These are phyloP conservation scores for Rhizopogon rudus DNA, from an alignment of 768 basidiomycete species.

Conservation along the genomic window DNA sequence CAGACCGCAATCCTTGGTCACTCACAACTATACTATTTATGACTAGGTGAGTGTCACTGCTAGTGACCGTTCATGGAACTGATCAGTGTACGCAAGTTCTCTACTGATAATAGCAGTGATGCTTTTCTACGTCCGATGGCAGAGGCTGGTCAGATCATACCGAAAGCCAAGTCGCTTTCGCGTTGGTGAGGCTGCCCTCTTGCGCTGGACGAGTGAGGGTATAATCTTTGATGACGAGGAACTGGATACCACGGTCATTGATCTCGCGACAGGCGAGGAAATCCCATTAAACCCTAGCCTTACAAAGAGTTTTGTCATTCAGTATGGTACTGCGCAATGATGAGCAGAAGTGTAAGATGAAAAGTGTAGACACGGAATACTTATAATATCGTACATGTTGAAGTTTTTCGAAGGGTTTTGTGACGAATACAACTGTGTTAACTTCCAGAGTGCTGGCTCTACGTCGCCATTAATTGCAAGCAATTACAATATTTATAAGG, in stretches of 20 bases:
- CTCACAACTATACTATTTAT: not conserved
- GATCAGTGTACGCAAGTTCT: not conserved
- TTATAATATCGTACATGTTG: too few relatives aligned
- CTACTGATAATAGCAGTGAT: not conserved
- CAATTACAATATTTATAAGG: too few relatives aligned
- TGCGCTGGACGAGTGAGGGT: conserved; percentile 3
- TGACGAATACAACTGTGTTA: too few relatives aligned
- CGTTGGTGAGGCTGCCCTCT: not conserved
- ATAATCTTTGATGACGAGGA: not conserved
- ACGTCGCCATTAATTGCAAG: too few relatives aligned
- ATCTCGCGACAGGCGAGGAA: not conserved
- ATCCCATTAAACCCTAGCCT: conserved; percentile 5
- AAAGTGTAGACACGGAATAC: not conserved
- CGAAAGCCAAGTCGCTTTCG: not conserved
- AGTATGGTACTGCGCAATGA: conserved; percentile 2
- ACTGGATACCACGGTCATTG: not conserved
- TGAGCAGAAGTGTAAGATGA: not conserved
- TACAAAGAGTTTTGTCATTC: not conserved
- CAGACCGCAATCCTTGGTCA: not conserved
- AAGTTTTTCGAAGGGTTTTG: too few relatives aligned
- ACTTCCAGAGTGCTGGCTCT: too few relatives aligned
- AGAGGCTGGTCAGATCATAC: not conserved
- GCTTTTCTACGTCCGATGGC: not conserved
- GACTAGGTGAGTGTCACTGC: not conserved
- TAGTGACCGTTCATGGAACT: not conserved